phyloP scores from a whole-genome alignment of 257 asterid genomes.

The Solanum gracilifrons region DNA sequence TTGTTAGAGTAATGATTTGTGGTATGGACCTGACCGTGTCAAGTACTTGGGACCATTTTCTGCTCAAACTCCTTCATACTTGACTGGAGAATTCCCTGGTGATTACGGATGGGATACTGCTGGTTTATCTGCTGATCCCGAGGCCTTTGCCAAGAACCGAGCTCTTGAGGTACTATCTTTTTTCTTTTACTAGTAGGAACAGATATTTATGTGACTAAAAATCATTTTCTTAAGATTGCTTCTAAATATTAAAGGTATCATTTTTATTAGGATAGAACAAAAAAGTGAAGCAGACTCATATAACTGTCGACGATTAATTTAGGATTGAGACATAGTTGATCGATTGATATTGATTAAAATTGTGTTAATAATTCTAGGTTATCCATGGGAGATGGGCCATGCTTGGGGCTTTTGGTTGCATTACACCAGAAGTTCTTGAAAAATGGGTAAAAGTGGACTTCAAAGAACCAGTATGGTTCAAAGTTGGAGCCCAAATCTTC shows the following conservation, averaged over 20 bases:
- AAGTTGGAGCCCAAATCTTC: conserved; percentile 75
- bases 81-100: conserved; percentile 78
- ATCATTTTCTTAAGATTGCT: neutral
- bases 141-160: conserved; percentile 71
- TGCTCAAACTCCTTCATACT: conserved; percentile 80
- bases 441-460: conserved; percentile 45
- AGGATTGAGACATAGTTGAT: neutral
- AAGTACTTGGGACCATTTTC: conserved; percentile 90
- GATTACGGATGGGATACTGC: conserved; percentile 95
- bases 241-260: neutral
- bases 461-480: conserved; percentile 84
- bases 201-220: neutral
- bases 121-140: conserved; percentile 81
- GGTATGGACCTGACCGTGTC: conserved; percentile 84
- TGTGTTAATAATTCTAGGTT: conserved; percentile 22
- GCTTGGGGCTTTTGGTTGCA: conserved; percentile 77
- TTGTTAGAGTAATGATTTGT: conserved; percentile 43
- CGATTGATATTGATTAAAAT: neutral
- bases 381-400: conserved; percentile 76
- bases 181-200: neutral
- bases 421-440: conserved; percentile 63
- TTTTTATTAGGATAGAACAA: neutral
- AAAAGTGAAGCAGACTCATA: neutral
- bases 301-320: neutral
- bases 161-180: conserved; percentile 58